Evolutionary conservation across 2,329 filamentous ascomycete genomes (phyloP), one percentile per base, ranked within the genome.

Genomic region (Diaporthe sp.): DNA sequence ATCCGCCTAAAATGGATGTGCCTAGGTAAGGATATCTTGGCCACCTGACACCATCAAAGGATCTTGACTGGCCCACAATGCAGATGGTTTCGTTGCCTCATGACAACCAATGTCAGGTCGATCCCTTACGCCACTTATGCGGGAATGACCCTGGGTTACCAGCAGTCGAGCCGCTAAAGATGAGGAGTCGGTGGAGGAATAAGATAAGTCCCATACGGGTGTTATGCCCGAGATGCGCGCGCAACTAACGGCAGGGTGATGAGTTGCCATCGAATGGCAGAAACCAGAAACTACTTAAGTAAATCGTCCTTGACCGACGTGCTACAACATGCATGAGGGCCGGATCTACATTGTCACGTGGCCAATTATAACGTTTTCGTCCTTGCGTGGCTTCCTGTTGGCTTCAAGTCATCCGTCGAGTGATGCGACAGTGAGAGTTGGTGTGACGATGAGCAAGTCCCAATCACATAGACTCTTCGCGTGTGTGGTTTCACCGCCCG

Each of bases 21-120:
- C 31, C 62, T 53, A 13, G 46, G 62, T 37, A 22, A 55, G 34
- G 5, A 39, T 10, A 6, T 25, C 49, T 53, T 55, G 65, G 65
- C 65, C 65, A 42, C 22, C 65, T 70, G 65, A 70, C 49, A 10
- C 8, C 15, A 25, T 42, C 15, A 5, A 28, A 19, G 49, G 46
- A 34, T 68, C 13, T 17, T 68, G 28, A 53, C 46, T 68, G 65
- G 65, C n/a, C 65, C 46, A 34, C 31, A 51, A 39, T n/a, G 44
- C 42, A 67, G 28, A 13, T 10, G 42, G 42, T 22, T 9, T 15
- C 10, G 46, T 53, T 39, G 22, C 62, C 57, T 37, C 13, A 51
- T 67, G 44, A 51, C 62, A 68, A 39, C 44, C 62, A 51, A 53
- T 39, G 8, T 10, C 57, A 7, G 31, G 22, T n/a, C 44, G 19